A percentile compares a stretch with the other conserved stretches of the same genome.
Evolutionary conservation across 257 asterid genomes (phyloP).

Genomic region (Paraleonurus japonicus): DNA sequence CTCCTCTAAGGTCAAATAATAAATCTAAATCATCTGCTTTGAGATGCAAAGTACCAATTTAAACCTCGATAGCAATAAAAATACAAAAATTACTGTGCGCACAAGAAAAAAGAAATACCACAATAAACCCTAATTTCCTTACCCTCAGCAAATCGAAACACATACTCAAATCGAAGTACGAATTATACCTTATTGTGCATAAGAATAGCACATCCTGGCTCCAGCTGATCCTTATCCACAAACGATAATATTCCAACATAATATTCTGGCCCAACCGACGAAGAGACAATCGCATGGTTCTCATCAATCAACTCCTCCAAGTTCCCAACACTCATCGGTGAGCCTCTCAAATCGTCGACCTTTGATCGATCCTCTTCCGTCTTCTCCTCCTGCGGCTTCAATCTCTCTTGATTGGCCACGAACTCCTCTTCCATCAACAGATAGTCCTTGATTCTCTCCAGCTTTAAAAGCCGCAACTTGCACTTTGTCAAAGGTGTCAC

Average conservation of each 20-base stretch:
- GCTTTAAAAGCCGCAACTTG: slow-evolving; percentile 67
- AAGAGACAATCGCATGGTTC: slow-evolving; percentile 84
- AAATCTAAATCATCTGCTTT: neutral
- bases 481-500: slow-evolving; percentile 83
- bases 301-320: slow-evolving; percentile 90
- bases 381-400: slow-evolving; percentile 95
- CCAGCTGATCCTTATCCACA: slow-evolving; percentile 89
- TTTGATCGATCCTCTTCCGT: slow-evolving; percentile 89
- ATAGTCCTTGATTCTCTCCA: slow-evolving; percentile 76
- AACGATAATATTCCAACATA: slow-evolving; percentile 87
- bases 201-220: slow-evolving; percentile 90
- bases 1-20: neutral
- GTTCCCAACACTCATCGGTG: slow-evolving; percentile 95
- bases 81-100: neutral
- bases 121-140: slow-evolving; percentile 19
- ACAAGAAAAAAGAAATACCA: neutral
- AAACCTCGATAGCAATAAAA: neutral
- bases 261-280: slow-evolving; percentile 89
- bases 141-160: slow-evolving; percentile 12
- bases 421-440: slow-evolving; percentile 88
- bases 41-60: neutral
- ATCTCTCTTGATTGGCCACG: slow-evolving; percentile 79
- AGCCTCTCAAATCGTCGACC: slow-evolving; percentile 80
- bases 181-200: slow-evolving; percentile 84
- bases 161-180: neutral